phyloP scores from a whole-genome alignment of 768 basidiomycete genomes.

The Gymnopilus dilepis region DNA sequence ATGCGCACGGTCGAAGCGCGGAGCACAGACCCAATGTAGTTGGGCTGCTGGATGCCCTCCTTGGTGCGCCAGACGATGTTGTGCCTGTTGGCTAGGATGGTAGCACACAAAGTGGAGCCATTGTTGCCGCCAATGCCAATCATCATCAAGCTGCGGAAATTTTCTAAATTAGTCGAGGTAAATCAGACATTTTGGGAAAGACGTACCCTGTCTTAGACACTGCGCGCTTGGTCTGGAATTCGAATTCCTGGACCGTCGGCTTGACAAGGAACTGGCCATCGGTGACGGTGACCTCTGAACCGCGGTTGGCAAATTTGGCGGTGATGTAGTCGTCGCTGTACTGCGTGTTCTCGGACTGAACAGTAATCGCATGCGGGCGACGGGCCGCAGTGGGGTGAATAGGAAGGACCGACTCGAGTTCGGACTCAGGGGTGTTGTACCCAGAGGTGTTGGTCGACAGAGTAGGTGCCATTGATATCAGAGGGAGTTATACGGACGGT shows the following conservation, averaged over 20 bases:
- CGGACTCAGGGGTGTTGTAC: conserved; percentile 72
- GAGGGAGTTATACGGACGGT: conserved; percentile 32
- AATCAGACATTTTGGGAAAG: conserved; percentile 8
- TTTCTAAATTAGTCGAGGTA: conserved; percentile 20
- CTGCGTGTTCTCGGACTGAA: conserved; percentile 79
- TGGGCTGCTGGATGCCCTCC: conserved; percentile 88
- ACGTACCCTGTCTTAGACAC: conserved; percentile 93
- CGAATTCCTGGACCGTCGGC: conserved; percentile 79
- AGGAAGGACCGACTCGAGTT: conserved; percentile 69
- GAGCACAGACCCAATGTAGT: conserved; percentile 96
- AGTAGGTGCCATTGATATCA: conserved; percentile 54
- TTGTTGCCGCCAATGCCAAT: conserved; percentile 98
- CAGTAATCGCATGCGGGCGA: conserved; percentile 75
- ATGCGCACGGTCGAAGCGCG: conserved; percentile 95
- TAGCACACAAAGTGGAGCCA: conserved; percentile 91
- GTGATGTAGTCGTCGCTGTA: conserved; percentile 87
- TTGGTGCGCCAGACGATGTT: conserved; percentile 96
- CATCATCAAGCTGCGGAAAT: conserved; percentile 81
- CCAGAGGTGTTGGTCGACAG: conserved; percentile 60
- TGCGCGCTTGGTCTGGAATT: conserved; percentile 89
- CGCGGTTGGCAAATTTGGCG: conserved; percentile 81
- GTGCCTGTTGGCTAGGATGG: conserved; percentile 95
- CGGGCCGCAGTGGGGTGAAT: conserved; percentile 88
- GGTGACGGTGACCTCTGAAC: conserved; percentile 68
- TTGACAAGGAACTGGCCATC: conserved; percentile 80